Conservation (phyloP, 2,329 filamentous ascomycete species). For the Cladophialophora chaetospira region DNA sequence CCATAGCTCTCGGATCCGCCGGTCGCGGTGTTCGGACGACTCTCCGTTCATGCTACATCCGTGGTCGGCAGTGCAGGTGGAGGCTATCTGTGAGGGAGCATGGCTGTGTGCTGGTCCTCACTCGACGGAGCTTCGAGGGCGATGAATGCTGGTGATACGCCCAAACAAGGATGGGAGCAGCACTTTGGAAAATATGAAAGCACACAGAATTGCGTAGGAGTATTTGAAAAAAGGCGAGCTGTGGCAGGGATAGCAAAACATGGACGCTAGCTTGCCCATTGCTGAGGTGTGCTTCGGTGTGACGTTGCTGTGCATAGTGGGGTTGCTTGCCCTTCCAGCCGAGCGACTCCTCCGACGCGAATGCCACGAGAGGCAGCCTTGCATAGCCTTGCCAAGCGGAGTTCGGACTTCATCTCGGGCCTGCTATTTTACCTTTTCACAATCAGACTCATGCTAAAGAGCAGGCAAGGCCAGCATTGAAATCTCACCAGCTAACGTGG, state of each 20-base stretch:
- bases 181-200: too few relatives aligned
- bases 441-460: too few relatives aligned
- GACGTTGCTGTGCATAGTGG: background rate
- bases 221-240: background rate
- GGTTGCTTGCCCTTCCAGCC: background rate
- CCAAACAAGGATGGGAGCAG: too few relatives aligned
- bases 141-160: background rate
- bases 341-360: background rate
- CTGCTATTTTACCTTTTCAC: background rate
- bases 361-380: background rate
- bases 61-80: conserved; percentile 22
- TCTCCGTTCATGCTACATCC: conserved; percentile 68
- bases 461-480: too few relatives aligned
- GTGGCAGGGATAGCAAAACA: background rate
- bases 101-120: conserved; percentile 20
- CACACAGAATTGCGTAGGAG: background rate
- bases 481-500: too few relatives aligned
- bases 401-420: background rate
- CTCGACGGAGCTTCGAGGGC: conserved; percentile 2
- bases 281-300: conserved; percentile 4
- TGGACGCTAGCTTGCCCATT: background rate
- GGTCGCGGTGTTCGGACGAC: conserved; percentile 75
- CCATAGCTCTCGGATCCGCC: conserved; percentile 83
- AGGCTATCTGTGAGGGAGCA: conserved; percentile 32
- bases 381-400: conserved; percentile 6